Evolutionary conservation across 78 protist genomes (phyloP).

Genomic region (Monocercomonoides exilis): DNA sequence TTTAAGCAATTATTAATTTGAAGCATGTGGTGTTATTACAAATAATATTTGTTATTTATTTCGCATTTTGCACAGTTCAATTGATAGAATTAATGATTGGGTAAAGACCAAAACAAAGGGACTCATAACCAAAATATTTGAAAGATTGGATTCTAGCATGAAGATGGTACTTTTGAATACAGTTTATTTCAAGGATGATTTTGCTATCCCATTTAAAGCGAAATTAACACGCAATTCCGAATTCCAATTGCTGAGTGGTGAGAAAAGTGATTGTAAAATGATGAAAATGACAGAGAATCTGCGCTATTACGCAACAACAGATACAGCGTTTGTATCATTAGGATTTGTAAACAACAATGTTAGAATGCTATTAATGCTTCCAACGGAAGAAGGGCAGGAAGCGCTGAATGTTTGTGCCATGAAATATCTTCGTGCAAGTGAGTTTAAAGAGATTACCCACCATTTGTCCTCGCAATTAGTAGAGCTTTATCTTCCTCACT

Average conservation of each 20-base stretch:
- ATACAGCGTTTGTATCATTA: neutral
- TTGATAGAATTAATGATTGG: neutral
- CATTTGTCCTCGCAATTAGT: neutral
- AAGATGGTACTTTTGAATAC: neutral
- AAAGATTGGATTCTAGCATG: neutral
- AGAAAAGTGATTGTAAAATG: neutral
- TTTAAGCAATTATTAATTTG: too few species aligned
- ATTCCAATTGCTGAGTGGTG: neutral
- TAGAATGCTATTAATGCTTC: neutral
- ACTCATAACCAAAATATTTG: neutral
- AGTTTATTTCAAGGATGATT: neutral
- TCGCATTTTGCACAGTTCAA: too few species aligned
- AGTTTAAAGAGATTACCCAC: neutral
- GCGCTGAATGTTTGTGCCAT: neutral
- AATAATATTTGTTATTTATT: too few species aligned
- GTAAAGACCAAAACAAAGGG: neutral
- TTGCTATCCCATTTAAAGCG: neutral
- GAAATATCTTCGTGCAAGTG: neutral
- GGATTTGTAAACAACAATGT: neutral
- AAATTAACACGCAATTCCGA: neutral
- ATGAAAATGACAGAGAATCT: neutral
- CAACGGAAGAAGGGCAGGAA: neutral
- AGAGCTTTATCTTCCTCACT: neutral
- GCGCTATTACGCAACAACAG: neutral
- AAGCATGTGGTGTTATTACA: too few species aligned